Percentiles rank a stretch among this genome's conserved stretches.
phyloP scores from a whole-genome alignment of 495 filamentous ascomycete species.

The Hyphodiscus hymeniophilus region DNA sequence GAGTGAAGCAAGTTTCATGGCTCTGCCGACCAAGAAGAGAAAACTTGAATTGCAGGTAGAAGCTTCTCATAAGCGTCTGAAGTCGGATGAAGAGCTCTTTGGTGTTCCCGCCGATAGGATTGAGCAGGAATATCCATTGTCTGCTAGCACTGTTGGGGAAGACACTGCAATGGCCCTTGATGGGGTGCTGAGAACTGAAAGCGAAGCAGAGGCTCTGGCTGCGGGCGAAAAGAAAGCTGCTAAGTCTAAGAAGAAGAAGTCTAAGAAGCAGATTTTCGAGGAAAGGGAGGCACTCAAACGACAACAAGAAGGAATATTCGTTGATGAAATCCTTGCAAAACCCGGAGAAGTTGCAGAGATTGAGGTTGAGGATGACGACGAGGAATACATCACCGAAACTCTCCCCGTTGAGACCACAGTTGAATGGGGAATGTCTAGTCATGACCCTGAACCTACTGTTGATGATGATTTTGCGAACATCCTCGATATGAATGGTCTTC shows the following conservation, averaged over 20 bases:
- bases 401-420: conserved; percentile 18
- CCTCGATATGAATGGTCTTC: conserved; percentile 71
- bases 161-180: conserved; percentile 33
- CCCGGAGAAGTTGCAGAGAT: conserved; percentile 21
- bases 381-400: conserved; percentile 18
- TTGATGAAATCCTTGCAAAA: conserved; percentile 25
- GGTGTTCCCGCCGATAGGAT: conserved; percentile 47
- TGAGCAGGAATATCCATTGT: conserved; percentile 36
- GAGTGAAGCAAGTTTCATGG: conserved; percentile 43
- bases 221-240: conserved; percentile 35
- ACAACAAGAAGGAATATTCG: conserved; percentile 31
- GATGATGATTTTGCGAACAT: conserved; percentile 58
- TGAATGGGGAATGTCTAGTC: conserved; percentile 21
- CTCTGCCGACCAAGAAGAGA: conserved; percentile 51
- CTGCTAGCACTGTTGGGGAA: conserved; percentile 24
- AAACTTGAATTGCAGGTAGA: conserved; percentile 56
- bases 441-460: conserved; percentile 44
- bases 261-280: conserved; percentile 65
- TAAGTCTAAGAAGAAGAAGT: conserved; percentile 48
- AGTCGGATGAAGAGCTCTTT: conserved; percentile 73
- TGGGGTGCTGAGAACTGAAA: conserved; percentile 31
- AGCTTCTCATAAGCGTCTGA: conserved; percentile 47
- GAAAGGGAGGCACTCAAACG: conserved; percentile 56
- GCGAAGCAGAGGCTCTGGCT: conserved; percentile 26
- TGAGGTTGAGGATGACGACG: conserved; percentile 17